These are phyloP conservation scores for Bipolaris oryzae DNA, from an alignment of 2,329 filamentous ascomycete species.

Conservation along the genomic window DNA sequence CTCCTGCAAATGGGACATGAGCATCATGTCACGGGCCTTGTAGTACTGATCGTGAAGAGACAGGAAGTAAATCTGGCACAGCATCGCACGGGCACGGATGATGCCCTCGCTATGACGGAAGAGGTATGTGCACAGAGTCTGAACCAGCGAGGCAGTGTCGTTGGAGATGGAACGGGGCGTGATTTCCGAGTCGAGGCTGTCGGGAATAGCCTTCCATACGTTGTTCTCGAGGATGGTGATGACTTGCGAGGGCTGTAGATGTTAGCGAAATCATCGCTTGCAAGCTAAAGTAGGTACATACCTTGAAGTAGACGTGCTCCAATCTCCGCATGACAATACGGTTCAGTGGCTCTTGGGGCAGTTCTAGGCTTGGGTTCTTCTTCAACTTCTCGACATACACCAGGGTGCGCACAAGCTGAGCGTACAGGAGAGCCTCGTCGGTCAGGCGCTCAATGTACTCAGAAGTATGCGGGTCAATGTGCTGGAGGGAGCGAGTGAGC, in stretches of 20 bases:
- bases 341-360: conserved; percentile 86
- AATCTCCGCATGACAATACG: conserved; percentile 90
- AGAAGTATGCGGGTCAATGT: conserved; percentile 96
- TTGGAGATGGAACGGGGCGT: conserved; percentile 72
- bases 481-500: conserved; percentile 94
- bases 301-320: conserved; percentile 99
- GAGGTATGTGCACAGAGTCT: conserved; percentile 90
- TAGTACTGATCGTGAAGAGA: conserved; percentile 98
- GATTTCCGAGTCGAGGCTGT: conserved; percentile 74
- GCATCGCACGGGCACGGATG: conserved; percentile 93
- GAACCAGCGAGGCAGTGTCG: conserved; percentile 78
- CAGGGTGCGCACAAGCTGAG: conserved; percentile 84
- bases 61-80: conserved; percentile 98
- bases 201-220: conserved; percentile 81
- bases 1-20: conserved; percentile 99
- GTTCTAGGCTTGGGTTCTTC: conserved; percentile 71
- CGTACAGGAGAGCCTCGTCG: conserved; percentile 90
- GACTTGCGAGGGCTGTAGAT: conserved; percentile 77
- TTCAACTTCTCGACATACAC: conserved; percentile 86
- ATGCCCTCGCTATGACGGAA: conserved; percentile 96
- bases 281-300: conserved; percentile 44
- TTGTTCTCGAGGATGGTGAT: conserved; percentile 93
- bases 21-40: conserved; percentile 96
- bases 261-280: conserved; percentile 25
- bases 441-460: conserved; percentile 96